A percentile compares a stretch with the other conserved stretches of the same genome.
Conservation (phyloP, 2,329 filamentous ascomycete species). For the Trichoderma sp. region DNA sequence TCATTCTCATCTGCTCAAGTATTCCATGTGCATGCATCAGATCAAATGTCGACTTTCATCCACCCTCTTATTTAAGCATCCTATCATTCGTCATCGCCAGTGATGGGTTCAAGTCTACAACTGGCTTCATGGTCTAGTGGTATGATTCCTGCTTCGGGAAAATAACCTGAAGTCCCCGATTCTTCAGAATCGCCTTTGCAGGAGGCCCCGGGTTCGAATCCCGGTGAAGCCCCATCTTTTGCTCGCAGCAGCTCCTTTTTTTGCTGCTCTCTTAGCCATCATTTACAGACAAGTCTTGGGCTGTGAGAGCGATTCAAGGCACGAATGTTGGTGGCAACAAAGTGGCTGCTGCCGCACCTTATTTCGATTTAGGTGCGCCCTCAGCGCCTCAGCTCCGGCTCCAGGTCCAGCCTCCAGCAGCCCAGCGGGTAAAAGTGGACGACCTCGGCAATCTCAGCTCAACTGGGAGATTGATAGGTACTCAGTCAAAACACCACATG, state of each 20-base stretch:
- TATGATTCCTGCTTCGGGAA: conserved; percentile 25
- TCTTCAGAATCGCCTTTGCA: conserved; percentile 29
- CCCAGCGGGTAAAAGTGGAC: conserved; percentile 21
- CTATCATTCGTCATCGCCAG: conserved; percentile 3
- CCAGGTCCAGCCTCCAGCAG: neutral
- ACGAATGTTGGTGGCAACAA: neutral
- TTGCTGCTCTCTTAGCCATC: neutral
- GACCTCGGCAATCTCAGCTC: conserved; percentile 8
- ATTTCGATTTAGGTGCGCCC: neutral
- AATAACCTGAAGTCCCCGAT: conserved; percentile 26
- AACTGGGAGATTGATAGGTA: neutral
- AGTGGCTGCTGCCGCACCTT: neutral
- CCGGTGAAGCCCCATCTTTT: conserved; percentile 28
- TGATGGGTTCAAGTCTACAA: neutral
- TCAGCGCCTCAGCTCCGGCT: neutral
- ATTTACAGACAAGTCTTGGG: neutral
- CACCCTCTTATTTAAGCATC: neutral
- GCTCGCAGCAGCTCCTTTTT: neutral
- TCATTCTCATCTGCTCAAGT: neutral
- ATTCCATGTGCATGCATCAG: neutral
- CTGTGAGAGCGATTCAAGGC: neutral
- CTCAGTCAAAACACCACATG: conserved; percentile 6
- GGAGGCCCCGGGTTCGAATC: conserved; percentile 32
- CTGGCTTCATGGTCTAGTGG: conserved; percentile 24
- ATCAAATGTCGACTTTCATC: neutral